phyloP scores from a whole-genome alignment of 1,284 basidiomycete genomes.

The Naganishia sp. region DNA sequence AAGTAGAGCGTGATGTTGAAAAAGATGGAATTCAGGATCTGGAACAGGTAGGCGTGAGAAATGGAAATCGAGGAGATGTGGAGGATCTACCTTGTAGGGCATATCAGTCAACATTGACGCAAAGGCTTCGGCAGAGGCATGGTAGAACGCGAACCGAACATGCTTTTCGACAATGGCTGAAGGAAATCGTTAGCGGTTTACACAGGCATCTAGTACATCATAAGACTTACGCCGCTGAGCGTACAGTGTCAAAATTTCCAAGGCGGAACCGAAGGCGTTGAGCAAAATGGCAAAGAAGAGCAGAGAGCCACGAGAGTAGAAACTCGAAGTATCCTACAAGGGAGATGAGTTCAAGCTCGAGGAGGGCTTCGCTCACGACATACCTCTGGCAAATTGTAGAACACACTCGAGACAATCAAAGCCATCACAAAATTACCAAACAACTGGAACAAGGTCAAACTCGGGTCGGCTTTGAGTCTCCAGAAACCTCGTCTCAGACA shows the following conservation, averaged over 20 bases:
- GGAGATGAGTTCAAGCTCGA: conserved; percentile 30
- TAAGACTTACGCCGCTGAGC: conserved; percentile 43
- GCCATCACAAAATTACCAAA: conserved; percentile 55
- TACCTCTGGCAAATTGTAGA: conserved; percentile 48
- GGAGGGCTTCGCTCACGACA: not conserved
- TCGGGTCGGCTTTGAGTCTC: conserved; percentile 53
- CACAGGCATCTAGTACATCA: not conserved
- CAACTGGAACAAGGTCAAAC: conserved; percentile 51
- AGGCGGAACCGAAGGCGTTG: conserved; percentile 45
- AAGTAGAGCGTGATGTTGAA: conserved; percentile 55
- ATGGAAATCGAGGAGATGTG: not conserved
- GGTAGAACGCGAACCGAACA: conserved; percentile 55
- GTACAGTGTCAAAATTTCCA: conserved; percentile 53
- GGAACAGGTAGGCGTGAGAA: not conserved
- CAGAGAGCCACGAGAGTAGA: conserved; percentile 49
- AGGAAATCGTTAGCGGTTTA: not conserved
- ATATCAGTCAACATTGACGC: conserved; percentile 57
- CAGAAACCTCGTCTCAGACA: conserved; percentile 54
- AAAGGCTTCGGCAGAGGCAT: conserved; percentile 55
- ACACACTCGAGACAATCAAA: conserved; percentile 54
- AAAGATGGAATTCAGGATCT: conserved; percentile 44
- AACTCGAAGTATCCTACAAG: conserved; percentile 39
- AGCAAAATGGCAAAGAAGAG: conserved; percentile 56
- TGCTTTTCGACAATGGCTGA: conserved; percentile 54
- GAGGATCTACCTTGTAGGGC: conserved; percentile 53